Percentiles rank a stretch among this genome's conserved stretches.
phyloP scores from a whole-genome alignment of 306 rosid genomes.

The Purshia tridentata region DNA sequence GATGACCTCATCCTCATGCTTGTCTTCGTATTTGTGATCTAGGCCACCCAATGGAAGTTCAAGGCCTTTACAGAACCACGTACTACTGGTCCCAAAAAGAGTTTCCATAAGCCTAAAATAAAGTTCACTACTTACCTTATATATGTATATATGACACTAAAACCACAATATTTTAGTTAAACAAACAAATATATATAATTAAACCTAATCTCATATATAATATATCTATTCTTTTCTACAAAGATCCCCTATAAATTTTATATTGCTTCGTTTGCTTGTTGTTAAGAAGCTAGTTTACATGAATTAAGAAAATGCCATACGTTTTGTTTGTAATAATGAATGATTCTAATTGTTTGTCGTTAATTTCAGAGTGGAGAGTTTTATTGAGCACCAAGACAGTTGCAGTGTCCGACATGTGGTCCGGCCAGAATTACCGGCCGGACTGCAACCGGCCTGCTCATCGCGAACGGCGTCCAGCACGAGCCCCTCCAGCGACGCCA shows the following conservation, averaged over 20 bases:
- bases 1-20: conserved; percentile 10
- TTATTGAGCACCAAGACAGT: conserved; percentile 95
- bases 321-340: not conserved
- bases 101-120: not conserved
- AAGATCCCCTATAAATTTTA: conserved; percentile 17
- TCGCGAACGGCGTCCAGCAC: conserved; percentile 82
- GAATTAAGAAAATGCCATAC: conserved; percentile 9
- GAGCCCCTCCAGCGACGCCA: conserved; percentile 74
- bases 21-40: conserved; percentile 18
- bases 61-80: not conserved
- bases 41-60: conserved; percentile 22
- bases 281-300: conserved; percentile 28
- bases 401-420: conserved; percentile 53
- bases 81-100: conserved; percentile 8
- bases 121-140: no score
- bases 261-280: conserved; percentile 23
- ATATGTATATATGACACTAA: not conserved
- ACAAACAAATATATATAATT: not conserved
- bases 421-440: conserved; percentile 49
- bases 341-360: conserved; percentile 11
- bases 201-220: conserved; percentile 14
- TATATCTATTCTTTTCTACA: not conserved
- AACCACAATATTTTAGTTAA: not conserved
- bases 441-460: conserved; percentile 48
- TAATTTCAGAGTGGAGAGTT: conserved; percentile 80